Conservation (phyloP, 176 grass and related monocot species). For the Oryza meyeriana region DNA sequence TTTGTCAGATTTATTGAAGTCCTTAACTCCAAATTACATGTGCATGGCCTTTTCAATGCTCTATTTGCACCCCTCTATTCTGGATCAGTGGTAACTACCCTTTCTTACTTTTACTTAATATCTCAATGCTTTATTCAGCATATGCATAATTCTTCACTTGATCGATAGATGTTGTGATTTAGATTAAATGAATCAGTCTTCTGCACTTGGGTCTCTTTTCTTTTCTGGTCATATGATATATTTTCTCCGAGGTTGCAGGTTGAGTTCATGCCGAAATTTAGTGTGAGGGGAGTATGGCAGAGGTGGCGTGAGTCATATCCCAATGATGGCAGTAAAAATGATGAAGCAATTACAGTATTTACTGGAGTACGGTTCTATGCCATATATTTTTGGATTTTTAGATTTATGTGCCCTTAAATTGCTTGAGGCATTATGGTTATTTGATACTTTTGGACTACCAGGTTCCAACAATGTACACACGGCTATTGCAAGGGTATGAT, state of each 20-base stretch:
- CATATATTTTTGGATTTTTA: slow-evolving; percentile 1
- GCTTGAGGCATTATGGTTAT: slow-evolving; percentile 23
- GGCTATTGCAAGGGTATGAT: slow-evolving; percentile 88
- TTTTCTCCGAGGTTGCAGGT: slow-evolving; percentile 55
- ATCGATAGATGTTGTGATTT: not conserved
- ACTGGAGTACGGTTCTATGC: slow-evolving; percentile 63
- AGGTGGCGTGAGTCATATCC: slow-evolving; percentile 92
- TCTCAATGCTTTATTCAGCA: slow-evolving; percentile 4
- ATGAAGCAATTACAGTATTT: slow-evolving; percentile 85
- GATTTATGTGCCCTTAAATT: not conserved
- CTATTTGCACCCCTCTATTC: slow-evolving; percentile 92
- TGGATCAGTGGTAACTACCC: slow-evolving; percentile 72
- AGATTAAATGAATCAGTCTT: slow-evolving; percentile 19
- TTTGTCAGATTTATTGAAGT: slow-evolving; percentile 30
- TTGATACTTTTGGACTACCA: slow-evolving; percentile 38
- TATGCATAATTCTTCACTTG: not conserved
- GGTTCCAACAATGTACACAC: slow-evolving; percentile 95
- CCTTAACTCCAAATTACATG: slow-evolving; percentile 93
- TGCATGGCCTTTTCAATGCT: slow-evolving; percentile 97
- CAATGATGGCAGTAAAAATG: slow-evolving; percentile 41
- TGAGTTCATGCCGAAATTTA: slow-evolving; percentile 96
- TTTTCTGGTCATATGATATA: slow-evolving; percentile 21
- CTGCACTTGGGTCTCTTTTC: slow-evolving; percentile 2
- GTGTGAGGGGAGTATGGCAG: slow-evolving; percentile 90
- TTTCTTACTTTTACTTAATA: slow-evolving; percentile 13